Percentiles rank a stretch among this genome's conserved stretches.
These are phyloP conservation scores for Emmonsiellopsis sp. DNA, from an alignment of 2,329 filamentous ascomycete species.

Conservation along the genomic window DNA sequence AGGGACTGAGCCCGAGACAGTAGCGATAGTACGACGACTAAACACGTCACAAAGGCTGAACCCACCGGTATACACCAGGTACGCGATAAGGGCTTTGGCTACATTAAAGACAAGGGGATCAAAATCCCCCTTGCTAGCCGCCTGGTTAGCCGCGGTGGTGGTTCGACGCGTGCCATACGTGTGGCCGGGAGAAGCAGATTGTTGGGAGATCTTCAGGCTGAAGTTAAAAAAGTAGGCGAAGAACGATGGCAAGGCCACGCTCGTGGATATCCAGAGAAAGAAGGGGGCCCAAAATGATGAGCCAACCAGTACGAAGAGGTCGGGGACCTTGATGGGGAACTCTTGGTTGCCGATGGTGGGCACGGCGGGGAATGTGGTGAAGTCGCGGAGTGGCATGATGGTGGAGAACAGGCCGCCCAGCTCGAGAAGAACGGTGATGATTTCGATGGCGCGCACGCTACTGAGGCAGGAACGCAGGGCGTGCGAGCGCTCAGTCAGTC, in stretches of 20 bases:
- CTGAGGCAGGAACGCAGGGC: constrained; percentile 61
- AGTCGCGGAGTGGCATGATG: constrained; percentile 62
- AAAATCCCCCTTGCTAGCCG: constrained; percentile 37
- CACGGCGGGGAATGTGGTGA: constrained; percentile 62
- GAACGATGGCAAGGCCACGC: constrained; percentile 58
- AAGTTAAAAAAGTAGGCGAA: constrained; percentile 89
- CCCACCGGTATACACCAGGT: constrained; percentile 61
- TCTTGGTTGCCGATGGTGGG: constrained; percentile 46
- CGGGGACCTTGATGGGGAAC: constrained; percentile 60
- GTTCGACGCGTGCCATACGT: constrained; percentile 19
- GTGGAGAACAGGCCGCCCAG: constrained; percentile 59
- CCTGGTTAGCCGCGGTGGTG: constrained; percentile 39
- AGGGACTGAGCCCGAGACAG: constrained; percentile 30
- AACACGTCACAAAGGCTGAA: constrained; percentile 32
- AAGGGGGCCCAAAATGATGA: constrained; percentile 76
- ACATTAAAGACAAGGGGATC: constrained; percentile 90
- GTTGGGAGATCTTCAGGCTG: constrained; percentile 43
- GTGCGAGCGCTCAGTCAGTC: constrained; percentile 42
- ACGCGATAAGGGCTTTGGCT: constrained; percentile 72
- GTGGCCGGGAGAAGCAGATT: constrained; percentile 8
- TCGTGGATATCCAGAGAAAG: constrained; percentile 66
- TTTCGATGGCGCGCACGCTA: constrained; percentile 57
- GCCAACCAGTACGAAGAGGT: constrained; percentile 70
- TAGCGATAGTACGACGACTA: constrained; percentile 26
- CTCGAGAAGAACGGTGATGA: constrained; percentile 61